Evolutionary conservation across 768 basidiomycete species (phyloP).

Genomic region (Epithele typhae): DNA sequence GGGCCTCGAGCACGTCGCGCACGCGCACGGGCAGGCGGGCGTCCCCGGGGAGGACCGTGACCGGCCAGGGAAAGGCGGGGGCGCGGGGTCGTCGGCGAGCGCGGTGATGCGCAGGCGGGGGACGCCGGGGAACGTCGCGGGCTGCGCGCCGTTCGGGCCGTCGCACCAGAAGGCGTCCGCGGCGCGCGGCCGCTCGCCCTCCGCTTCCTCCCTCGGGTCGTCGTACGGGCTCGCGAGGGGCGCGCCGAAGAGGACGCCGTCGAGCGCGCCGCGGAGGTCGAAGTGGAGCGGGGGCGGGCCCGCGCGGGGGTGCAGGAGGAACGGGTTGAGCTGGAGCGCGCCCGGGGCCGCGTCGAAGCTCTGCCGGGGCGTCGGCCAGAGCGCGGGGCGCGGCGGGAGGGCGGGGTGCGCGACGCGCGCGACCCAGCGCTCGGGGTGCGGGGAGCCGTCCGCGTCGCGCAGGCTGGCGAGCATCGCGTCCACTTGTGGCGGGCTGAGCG

Average conservation of each 20-base stretch:
- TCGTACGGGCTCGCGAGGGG: not conserved
- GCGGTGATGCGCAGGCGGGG: conserved; percentile 51
- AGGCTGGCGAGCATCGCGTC: conserved; percentile 32
- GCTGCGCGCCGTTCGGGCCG: conserved; percentile 39
- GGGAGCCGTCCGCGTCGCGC: conserved; percentile 15
- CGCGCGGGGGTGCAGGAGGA: conserved; percentile 41
- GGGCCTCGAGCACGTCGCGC: conserved; percentile 47
- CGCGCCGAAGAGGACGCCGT: conserved; percentile 16
- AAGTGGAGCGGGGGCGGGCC: conserved; percentile 44
- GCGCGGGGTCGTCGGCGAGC: conserved; percentile 47
- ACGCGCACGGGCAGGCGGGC: conserved; percentile 28
- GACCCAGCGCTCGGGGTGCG: conserved; percentile 46
- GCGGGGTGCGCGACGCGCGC: conserved; percentile 42
- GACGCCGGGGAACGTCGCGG: conserved; percentile 60
- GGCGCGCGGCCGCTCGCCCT: not conserved
- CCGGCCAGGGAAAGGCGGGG: conserved; percentile 50
- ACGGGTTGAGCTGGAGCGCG: conserved; percentile 53
- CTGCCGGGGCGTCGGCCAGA: conserved; percentile 40
- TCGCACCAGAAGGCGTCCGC: conserved; percentile 2
- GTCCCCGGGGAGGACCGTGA: conserved; percentile 35
- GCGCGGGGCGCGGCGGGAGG: conserved; percentile 44
- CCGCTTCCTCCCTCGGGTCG: not conserved
- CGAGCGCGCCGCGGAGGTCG: conserved; percentile 35
- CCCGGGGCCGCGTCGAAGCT: conserved; percentile 40
- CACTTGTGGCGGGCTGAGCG: conserved; percentile 17